Base-by-base conservation (phyloP, 1,284 basidiomycete genomes). In the Trametes polyzona region DNA sequence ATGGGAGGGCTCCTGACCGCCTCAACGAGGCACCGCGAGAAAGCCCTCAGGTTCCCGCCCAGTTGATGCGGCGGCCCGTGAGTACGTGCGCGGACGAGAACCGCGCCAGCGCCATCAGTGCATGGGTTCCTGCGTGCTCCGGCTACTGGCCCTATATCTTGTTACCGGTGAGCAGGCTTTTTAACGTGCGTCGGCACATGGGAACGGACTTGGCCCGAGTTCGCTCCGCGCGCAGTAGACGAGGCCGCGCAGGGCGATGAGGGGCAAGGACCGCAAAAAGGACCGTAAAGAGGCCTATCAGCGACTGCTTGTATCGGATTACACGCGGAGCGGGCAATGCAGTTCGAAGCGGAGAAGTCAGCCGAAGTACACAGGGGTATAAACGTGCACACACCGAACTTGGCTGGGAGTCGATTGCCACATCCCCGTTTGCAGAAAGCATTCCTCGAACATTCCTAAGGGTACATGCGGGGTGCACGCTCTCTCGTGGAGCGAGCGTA, bases 141-240 rank as follows among this genome's bases (percentile, higher is more conserved):
- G 61, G 57, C 36, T 37, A 36, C 7, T 32, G 23, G 46, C 24
- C 40, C 36, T 30, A 24, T 33, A n/a, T 19, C 48, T 21, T 21
- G 26, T 43, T 55, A 44, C 61, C 52, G 61, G 48, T 36, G 44
- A 30, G 55, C 48, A 57, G 56, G 21, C n/a, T 52, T 57, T 55
- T 55, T 57, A 55, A 57, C 55, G 32, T 43, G 37, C 33, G 32
- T 30, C 24, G 3, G 50, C 14, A 16, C 50, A 47, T 62, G 57
- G 36, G 61, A 62, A 56, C 17, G 2, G 4, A 16, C 30, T 33
- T 56, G 33, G 42, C 30, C 32, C 52, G 55, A 35, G 52, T 23
- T n/a, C 23, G 17, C 32, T 33, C 55, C 55, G 46, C 26, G 44
- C 48, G 40, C 57, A 40, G 47, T 40, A 47, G 16, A 21, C 30